Evolutionary conservation across 331 rosid species (phyloP), one percentile per base, ranked within the genome.

Genomic region (Quercus phellos): DNA sequence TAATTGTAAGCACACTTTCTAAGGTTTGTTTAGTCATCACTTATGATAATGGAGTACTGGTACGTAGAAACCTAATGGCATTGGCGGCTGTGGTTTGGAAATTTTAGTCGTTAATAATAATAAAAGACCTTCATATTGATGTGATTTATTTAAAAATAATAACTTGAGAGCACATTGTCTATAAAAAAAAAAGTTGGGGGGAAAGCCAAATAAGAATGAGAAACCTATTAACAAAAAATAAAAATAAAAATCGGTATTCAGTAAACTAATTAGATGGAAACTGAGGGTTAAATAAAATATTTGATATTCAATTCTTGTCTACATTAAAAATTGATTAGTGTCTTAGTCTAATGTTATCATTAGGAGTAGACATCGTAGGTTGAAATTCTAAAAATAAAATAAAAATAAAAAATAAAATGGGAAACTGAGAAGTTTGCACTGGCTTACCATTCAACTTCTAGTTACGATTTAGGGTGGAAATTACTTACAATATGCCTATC

Each of bases 351-450:
- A 35, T 35, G 10, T 0, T 38, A 8, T 38, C 1, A 38, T 38
- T 0, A 0, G 0, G 0, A 38, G 0, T 11, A 0, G 0, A 38
- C 3, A 0, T 0, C 0, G 9, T 38, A 38, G 0, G 0, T 38
- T 38, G 0, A 38, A 38, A 38, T 2, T 8, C 3, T 8, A 8
- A 7, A 35, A 22, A 22, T 22, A 22, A 22, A 1, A 55, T 5
- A 6, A 4, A 54, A 6, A 55, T 5, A 55, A 54, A 1, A 0
- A 6, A n/a, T 6, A 5, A 6, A 18, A 16, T 6, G 24, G n/a
- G 2, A 55, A n/a, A 55, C 63, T n/a, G 21, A 21, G 21, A 56
- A 56, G 63, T 6, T 56, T 56, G 29, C 17, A 21, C 26, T 0
- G 26, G 13, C 13, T 56, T 8, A 19, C 4, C 10, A 56, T 56